Evolutionary conservation across 768 basidiomycete genomes (phyloP), one percentile per base, ranked within the genome.

Genomic region (Cantharellus cinnabarinus): DNA sequence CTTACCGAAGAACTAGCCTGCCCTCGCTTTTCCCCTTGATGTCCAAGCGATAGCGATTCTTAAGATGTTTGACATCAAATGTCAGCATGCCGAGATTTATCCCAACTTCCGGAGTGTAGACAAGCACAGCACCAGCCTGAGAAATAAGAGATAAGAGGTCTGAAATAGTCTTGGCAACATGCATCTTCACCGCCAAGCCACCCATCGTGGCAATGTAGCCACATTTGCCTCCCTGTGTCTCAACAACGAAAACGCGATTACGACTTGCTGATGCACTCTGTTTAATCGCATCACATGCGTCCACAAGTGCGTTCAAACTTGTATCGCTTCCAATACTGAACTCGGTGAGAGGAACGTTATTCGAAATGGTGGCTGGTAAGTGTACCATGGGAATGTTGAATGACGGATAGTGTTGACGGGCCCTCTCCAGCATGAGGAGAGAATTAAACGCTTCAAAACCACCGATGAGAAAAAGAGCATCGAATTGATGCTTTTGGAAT

Each of bases 231-330:
- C 95, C 95, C 69, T 98, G 95, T 0, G 93, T 97, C 71, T 99
- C 94, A 15, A 99, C 89, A 1, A 98, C 86, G 68, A 99, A 99
- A 61, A 97, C 95, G 50, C 95, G 75, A 69, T 98, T 91, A 62
- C 95, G 71, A 67, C 90, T 95, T 3, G 95, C 94, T 59, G 87
- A 87, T 5, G 95, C 95, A 67, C 89, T 93, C 75, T 99, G 95
- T 73, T 93, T 95, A 72, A 99, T 97, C 48, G 93, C 83, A 71
- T 99, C 95, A 68, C 94, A 98, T 3, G 95, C 95, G 62, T 93
- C 89, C 58, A 98, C 91, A 39, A 99, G 75, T 2, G 93, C 91
- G 69, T 98, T 99, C 75, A 99, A 74, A 69, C 86, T 88, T n/a
- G 95, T 99, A 67, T 99, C 95, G 65, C 83, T 85, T 52, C 95